Base-by-base conservation (phyloP, 164 flowering plant genomes). In the Aristolochia contorta region DNA sequence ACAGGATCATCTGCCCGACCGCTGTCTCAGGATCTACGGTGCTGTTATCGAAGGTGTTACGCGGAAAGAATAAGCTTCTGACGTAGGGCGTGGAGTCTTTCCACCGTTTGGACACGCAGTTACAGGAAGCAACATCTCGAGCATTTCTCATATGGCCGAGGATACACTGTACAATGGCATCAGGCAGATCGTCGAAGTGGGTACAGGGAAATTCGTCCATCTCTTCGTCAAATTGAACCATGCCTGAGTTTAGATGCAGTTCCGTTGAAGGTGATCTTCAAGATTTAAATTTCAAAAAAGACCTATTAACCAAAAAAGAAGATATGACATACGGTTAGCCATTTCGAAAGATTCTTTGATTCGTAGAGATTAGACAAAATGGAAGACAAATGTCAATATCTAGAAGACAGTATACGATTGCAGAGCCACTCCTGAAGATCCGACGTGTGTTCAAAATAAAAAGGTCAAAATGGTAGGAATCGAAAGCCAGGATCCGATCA, bases 51-150 rank as follows among this genome's bases (percentile, higher is more conserved):
- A 87, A 87, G 9, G 82, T 65, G 65, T 79, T 82, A 15, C 97
- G 82, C 12, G 96, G 83, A 67, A 91, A 86, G 69, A 67, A 86
- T 27, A 91, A 82, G 64, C 78, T 80, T 50, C 46, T 72, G 20
- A 82, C 61, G 22, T 56, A 86, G 4, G 84, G 86, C 56, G 75
- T 61, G 0, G 84, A 78, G 10, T 83, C 86, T 62, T 88, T 82
- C 91, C 91, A 91, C 33, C 77, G 76, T 68, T 82, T 86, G 22
- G 96, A 88, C 15, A 88, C 94, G 58, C 89, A 83, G 45, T 64
- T 79, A 61, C 84, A 88, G 30, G 69, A 41, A 5, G 94, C 87
- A 16, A 88, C 82, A 63, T 91, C 96, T 52, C 75, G 71, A 5
- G 90, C 88, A 65, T 80, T 82, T 54, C 32, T 79, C 52, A 91